Evolutionary conservation across 176 grass and related monocot genomes (phyloP), one percentile per base, ranked within the genome.

Genomic region (Phoenix roebelenii): DNA sequence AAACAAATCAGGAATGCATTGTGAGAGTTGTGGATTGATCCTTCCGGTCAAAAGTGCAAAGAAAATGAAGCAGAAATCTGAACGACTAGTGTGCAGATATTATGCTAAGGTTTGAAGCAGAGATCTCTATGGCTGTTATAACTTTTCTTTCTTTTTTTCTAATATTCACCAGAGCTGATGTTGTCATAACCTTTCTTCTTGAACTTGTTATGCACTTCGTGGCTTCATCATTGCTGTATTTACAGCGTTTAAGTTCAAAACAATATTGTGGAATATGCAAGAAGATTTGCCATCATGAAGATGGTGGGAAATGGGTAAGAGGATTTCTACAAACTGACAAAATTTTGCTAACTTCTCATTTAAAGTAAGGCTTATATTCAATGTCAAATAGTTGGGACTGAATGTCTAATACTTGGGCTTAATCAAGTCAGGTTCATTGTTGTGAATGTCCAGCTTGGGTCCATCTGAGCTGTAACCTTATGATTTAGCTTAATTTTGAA

Each of bases 261-360:
- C 61, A 70, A 29, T 77, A 74, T 57, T 97, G 92, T 82, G 75
- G 76, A 63, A 85, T 97, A 77, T 97, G 92, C 79, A 85, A 88
- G 67, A 97, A 91, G 85, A 81, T 51, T 72, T 74, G 61, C 62
- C 72, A 74, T 74, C 71, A 74, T 67, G 82, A 66, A 74, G 58
- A 35, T 68, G 79, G 57, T 4, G 49, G 67, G 72, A 88, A 72
- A 97, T 91, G 76, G 92, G 92, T 97, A 97, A 88, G 71, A 69
- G 28, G 28, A 24, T 54, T 17, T 66, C 30, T 55, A 70, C 50
- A 44, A 10, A 5, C 15, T 44, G 15, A 17, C 22, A 7, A 66
- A 63, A 25, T 28, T 71, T 25, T 51, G 50, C 5, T 52, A 48
- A 60, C 76, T 65, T 53, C 10, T 57, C 7, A 5, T 68, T 68